Base-by-base conservation (phyloP, 73 alveolate species). In the Paramecium octaurelia region DNA sequence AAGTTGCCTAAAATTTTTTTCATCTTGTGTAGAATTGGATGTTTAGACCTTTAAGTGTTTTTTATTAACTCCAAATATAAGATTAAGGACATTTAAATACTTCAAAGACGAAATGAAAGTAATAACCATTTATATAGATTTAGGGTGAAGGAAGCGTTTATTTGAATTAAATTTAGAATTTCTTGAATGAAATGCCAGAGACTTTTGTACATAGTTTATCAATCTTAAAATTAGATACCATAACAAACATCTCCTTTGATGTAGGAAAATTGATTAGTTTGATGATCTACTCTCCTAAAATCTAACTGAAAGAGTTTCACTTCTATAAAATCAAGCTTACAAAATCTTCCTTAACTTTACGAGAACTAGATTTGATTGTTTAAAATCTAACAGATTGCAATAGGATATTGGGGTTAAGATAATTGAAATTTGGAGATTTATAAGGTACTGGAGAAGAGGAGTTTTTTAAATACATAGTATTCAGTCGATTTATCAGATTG, bases 391-490 rank as follows among this genome's bases (percentile, higher is more conserved):
- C 6, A 36, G 34, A 73, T 34, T 4, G 5, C 7, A 21, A 31
- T 18, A 35, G 46, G 11, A 18, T 64, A 27, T 36, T 73, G 4
- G 21, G 60, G 2, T 73, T 73, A 73, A 35, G 46, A 73, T 36
- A 4, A 73, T 73, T 73, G 14, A 73, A 73, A 34, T 73, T 73
- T 73, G 87, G 87, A 29, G 87, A 36, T 73, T 35, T 73, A n/a
- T 14, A 31, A 36, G 46, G 59, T 8, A 36, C 34, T 29, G 87
- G 87, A 36, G 87, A 40, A 36, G 59, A 73, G 18, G 57, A 73
- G 24, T 36, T 73, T 73, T 73, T 73, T 31, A 36, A 73, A 36
- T 40, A 73, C n/a, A 36, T 73, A 73, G 87, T 73, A 12, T 40
- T 73, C 8, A 73, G 87, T 40, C 40, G 46, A 12, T 10, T 6